A percentile compares a stretch with the other conserved stretches of the same genome.
Evolutionary conservation across 495 filamentous ascomycete genomes (phyloP).

Genomic region (Tuber magnatum): DNA sequence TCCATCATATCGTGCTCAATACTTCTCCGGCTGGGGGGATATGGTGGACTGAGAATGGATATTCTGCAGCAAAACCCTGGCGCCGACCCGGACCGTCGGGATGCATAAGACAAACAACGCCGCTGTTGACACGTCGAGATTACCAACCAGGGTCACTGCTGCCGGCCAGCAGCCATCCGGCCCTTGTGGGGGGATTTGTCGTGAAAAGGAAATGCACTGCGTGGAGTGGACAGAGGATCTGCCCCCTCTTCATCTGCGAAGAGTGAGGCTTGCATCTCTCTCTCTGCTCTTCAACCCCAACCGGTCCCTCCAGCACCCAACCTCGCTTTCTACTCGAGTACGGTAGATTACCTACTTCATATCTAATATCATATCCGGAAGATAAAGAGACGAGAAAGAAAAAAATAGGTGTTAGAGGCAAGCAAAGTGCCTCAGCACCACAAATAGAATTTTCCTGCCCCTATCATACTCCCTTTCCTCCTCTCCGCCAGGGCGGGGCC

Average conservation of each 20-base stretch:
- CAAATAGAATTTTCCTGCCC: not conserved
- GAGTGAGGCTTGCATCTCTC: not conserved
- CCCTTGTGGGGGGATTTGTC: not conserved
- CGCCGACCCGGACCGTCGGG: conserved; percentile 23
- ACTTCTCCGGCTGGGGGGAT: not conserved
- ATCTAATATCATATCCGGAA: not conserved
- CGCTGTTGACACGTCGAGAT: conserved; percentile 33
- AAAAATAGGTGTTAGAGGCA: not conserved
- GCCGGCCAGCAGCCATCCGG: conserved; percentile 8
- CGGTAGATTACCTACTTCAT: not conserved
- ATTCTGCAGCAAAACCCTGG: conserved; percentile 6
- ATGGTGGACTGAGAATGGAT: not conserved
- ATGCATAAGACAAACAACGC: conserved; percentile 21
- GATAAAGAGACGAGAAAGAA: not conserved
- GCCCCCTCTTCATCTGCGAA: not conserved
- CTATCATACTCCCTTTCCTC: not conserved
- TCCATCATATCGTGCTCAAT: not conserved
- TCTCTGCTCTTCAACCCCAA: not conserved
- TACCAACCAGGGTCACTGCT: conserved; percentile 13
- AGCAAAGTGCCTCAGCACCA: not conserved
- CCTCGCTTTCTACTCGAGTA: not conserved
- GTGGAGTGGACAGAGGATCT: not conserved
- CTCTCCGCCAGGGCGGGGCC: not conserved
- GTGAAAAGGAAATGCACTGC: not conserved
- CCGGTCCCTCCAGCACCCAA: not conserved